These are phyloP conservation scores for Babesia ovata DNA, from an alignment of 169 alveolate species.

Conservation along the genomic window DNA sequence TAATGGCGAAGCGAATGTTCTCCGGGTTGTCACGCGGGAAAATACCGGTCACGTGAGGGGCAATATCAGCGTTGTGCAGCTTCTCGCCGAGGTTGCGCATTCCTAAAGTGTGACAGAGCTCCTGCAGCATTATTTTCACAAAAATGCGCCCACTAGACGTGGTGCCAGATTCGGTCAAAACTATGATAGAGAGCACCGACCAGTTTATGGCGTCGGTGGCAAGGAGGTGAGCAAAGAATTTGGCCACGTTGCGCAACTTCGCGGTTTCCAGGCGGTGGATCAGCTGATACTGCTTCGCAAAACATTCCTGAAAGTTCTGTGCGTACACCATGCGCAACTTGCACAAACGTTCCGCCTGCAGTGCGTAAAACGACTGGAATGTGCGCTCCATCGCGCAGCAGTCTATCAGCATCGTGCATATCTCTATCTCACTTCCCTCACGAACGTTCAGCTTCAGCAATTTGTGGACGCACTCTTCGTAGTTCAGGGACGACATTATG, in stretches of 20 bases:
- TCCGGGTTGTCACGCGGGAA: slow-evolving; percentile 93
- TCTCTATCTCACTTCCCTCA: slow-evolving; percentile 92
- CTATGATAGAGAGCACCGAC: slow-evolving; percentile 86
- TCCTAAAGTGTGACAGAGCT: slow-evolving; percentile 89
- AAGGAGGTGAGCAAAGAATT: slow-evolving; percentile 95
- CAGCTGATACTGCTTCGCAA: slow-evolving; percentile 79
- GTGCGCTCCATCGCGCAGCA: slow-evolving; percentile 99
- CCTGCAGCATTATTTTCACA: slow-evolving; percentile 93
- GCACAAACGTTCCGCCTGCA: slow-evolving; percentile 95
- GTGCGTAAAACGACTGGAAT: slow-evolving; percentile 93
- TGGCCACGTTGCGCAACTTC: slow-evolving; percentile 94
- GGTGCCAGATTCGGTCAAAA: slow-evolving; percentile 95
- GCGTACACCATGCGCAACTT: slow-evolving; percentile 89
- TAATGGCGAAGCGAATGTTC: slow-evolving; percentile 94
- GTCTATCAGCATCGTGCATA: slow-evolving; percentile 96
- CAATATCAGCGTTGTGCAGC: slow-evolving; percentile 84
- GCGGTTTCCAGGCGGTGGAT: slow-evolving; percentile 96
- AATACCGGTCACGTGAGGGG: slow-evolving; percentile 87
- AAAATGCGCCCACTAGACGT: slow-evolving; percentile 96
- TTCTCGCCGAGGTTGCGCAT: slow-evolving; percentile 70
- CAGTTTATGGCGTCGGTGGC: slow-evolving; percentile 84
- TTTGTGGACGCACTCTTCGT: slow-evolving; percentile 98
- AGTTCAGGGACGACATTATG: slow-evolving; percentile 96
- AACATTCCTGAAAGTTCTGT: slow-evolving; percentile 88
- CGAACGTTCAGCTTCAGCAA: slow-evolving; percentile 92